phyloP scores from a whole-genome alignment of 2,329 filamentous ascomycete species.

The Ophiocordyceps robertsii region DNA sequence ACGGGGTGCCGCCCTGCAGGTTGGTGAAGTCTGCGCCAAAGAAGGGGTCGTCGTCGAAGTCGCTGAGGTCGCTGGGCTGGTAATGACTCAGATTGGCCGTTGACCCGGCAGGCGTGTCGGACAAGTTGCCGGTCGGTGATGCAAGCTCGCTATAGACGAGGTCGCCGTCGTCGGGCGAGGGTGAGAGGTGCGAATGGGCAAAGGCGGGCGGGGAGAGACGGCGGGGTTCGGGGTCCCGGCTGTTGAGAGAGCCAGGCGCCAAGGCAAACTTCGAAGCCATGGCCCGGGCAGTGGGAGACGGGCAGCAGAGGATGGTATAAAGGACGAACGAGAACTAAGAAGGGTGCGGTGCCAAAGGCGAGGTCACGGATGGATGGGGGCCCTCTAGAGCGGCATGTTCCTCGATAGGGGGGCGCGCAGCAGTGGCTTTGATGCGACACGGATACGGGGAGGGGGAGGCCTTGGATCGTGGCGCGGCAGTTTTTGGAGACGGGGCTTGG shows the following conservation, averaged over 20 bases:
- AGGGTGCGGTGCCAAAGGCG: background rate
- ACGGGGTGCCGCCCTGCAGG: slow-evolving; percentile 25
- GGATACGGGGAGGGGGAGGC: too few species aligned
- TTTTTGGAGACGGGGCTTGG: too few species aligned
- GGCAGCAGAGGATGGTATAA: background rate
- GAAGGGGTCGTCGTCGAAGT: slow-evolving; percentile 34
- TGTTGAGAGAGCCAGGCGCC: slow-evolving; percentile 24
- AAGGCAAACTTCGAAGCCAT: slow-evolving; percentile 32
- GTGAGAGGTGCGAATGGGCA: slow-evolving; percentile 11
- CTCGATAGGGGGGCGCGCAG: too few species aligned
- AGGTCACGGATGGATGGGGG: background rate
- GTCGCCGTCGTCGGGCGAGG: slow-evolving; percentile 24
- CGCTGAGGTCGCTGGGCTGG: slow-evolving; percentile 35
- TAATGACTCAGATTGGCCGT: slow-evolving; percentile 32
- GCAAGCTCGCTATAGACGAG: slow-evolving; percentile 16
- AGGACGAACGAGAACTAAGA: background rate
- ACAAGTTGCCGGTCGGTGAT: slow-evolving; percentile 15
- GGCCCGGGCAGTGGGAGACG: slow-evolving; percentile 5
- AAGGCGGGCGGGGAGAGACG: slow-evolving; percentile 13
- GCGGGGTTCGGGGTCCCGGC: slow-evolving; percentile 21
- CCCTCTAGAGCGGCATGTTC: background rate
- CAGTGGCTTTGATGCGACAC: too few species aligned
- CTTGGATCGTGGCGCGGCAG: too few species aligned
- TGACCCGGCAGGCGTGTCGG: slow-evolving; percentile 35
- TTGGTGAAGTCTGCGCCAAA: slow-evolving; percentile 34